Evolutionary conservation across 2,329 filamentous ascomycete genomes (phyloP).

Genomic region (Colletotrichum sublineola): DNA sequence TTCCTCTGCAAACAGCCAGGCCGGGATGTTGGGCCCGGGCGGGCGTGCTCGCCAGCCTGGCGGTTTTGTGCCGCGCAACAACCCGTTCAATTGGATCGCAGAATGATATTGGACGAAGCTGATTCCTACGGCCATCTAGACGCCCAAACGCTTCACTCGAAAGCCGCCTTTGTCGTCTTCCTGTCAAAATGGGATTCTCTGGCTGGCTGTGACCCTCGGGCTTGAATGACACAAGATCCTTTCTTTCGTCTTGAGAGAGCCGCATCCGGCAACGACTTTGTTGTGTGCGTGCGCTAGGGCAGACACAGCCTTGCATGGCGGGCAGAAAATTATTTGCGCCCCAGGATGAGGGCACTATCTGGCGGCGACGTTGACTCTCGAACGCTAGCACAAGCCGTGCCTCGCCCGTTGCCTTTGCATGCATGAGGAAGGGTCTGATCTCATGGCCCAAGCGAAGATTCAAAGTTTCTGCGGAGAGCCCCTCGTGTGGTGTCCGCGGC

Average conservation of each 20-base stretch:
- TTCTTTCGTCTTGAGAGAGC: slow-evolving; percentile 7
- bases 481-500: slow-evolving; percentile 10
- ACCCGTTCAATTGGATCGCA: slow-evolving; percentile 26
- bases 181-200: not conserved
- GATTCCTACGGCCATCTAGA: slow-evolving; percentile 10
- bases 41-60: slow-evolving; percentile 3
- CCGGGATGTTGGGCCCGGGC: slow-evolving; percentile 10
- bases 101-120: slow-evolving; percentile 29
- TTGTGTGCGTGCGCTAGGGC: not conserved
- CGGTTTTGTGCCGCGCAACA: slow-evolving; percentile 22
- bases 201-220: not conserved
- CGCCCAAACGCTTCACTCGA: slow-evolving; percentile 11
- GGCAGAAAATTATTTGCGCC: not conserved
- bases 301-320: not conserved
- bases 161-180: slow-evolving; percentile 27
- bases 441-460: slow-evolving; percentile 19
- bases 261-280: slow-evolving; percentile 25
- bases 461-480: slow-evolving; percentile 19
- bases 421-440: slow-evolving; percentile 8
- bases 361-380: not conserved
- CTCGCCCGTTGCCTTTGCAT: not conserved
- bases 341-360: not conserved
- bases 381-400: not conserved
- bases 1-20: not conserved
- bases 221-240: not conserved